These are phyloP conservation scores for Scalesia atractyloides DNA, from an alignment of 129 eudicot species.

Conservation along the genomic window DNA sequence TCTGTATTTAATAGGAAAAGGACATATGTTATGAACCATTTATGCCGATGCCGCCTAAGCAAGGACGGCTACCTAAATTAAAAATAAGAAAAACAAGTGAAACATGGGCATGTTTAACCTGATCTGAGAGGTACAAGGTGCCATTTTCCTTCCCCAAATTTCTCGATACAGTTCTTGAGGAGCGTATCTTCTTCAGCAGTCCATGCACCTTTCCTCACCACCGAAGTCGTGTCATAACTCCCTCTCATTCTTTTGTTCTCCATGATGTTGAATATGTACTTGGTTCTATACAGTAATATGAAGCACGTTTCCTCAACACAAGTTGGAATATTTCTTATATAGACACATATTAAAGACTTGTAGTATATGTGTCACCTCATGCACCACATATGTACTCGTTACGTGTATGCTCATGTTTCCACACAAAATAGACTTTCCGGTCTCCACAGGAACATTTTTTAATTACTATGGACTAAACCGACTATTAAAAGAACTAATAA, in stretches of 20 bases:
- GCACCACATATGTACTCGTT: too few relatives aligned
- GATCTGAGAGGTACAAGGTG: constrained; percentile 46
- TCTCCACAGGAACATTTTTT: too few relatives aligned
- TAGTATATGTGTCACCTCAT: not conserved
- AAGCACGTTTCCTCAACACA: not conserved
- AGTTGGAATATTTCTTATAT: constrained; percentile 1
- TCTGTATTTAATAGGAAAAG: too few relatives aligned
- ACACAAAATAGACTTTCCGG: too few relatives aligned
- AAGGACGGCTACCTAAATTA: too few relatives aligned
- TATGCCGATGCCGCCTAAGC: too few relatives aligned
- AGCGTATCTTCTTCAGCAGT: constrained; percentile 40
- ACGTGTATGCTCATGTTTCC: too few relatives aligned
- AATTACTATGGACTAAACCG: too few relatives aligned
- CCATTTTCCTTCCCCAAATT: constrained; percentile 52
- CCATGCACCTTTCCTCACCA: constrained; percentile 43
- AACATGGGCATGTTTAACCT: constrained; percentile 15
- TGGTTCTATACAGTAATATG: not conserved
- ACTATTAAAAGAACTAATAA: too few relatives aligned
- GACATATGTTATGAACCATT: too few relatives aligned
- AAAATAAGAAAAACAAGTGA: not conserved
- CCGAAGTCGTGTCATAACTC: not conserved
- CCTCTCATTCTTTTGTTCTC: constrained; percentile 16
- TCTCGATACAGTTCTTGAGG: constrained; percentile 34
- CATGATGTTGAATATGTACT: not conserved
- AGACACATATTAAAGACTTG: not conserved